Percentiles rank a stretch among this genome's conserved stretches.
These are phyloP conservation scores for Geosmithia flava DNA, from an alignment of 2,329 filamentous ascomycete genomes.

Conservation along the genomic window DNA sequence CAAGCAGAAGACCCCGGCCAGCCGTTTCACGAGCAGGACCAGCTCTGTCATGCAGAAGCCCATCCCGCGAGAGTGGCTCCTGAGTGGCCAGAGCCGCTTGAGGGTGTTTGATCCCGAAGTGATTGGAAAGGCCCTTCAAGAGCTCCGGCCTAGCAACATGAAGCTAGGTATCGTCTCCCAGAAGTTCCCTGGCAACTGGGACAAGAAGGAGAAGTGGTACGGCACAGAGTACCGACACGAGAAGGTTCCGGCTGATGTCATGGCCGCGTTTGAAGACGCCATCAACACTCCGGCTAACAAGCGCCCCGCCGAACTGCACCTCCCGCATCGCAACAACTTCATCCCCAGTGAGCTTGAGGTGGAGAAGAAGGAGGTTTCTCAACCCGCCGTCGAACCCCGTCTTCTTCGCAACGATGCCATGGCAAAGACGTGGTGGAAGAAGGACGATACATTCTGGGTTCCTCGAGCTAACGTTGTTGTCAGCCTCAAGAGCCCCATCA, in stretches of 20 bases:
- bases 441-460: conserved; percentile 97
- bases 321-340: conserved; percentile 91
- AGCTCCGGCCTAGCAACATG: conserved; percentile 79
- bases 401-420: conserved; percentile 75
- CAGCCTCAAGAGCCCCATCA: conserved; percentile 65
- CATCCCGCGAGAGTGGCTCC: conserved; percentile 71
- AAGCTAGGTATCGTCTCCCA: conserved; percentile 73
- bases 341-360: conserved; percentile 89
- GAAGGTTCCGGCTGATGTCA: conserved; percentile 63
- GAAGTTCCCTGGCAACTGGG: conserved; percentile 72
- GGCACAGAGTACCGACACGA: conserved; percentile 86
- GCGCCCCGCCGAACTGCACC: conserved; percentile 60
- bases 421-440: conserved; percentile 90
- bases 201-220: conserved; percentile 92
- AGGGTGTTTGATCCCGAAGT: conserved; percentile 68
- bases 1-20: conserved; percentile 83
- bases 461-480: conserved; percentile 84
- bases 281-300: conserved; percentile 37
- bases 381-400: conserved; percentile 61
- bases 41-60: conserved; percentile 87
- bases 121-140: conserved; percentile 62
- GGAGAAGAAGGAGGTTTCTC: conserved; percentile 80
- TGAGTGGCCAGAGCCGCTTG: conserved; percentile 68
- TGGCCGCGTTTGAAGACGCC: conserved; percentile 57
- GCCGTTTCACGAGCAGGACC: conserved; percentile 74